Conservation (phyloP, 108 stramenopile species). For the Bacterosira constricta region DNA sequence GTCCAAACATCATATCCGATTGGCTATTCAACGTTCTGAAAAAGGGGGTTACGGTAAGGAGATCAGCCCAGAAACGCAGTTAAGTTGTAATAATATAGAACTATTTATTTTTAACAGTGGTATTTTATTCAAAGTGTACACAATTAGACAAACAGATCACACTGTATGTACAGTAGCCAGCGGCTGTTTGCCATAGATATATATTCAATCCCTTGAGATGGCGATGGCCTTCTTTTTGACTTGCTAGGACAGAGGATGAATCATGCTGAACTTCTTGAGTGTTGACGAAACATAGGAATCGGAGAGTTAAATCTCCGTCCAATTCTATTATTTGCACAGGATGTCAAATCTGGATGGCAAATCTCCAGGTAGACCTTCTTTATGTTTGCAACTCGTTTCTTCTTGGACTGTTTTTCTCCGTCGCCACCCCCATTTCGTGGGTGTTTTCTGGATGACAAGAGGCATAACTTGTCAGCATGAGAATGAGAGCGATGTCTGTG, state of each 20-base stretch:
- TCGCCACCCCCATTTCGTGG: not conserved
- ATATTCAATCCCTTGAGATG: no score
- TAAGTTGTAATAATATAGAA: no score
- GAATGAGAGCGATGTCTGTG: constrained; percentile 17
- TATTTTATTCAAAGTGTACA: no score
- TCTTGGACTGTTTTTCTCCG: constrained; percentile 8
- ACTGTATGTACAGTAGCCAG: no score
- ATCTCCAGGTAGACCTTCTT: constrained; percentile 9
- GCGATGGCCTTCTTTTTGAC: no score
- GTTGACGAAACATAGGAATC: constrained; percentile 3
- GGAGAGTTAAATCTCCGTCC: constrained; percentile 14
- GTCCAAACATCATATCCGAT: no score
- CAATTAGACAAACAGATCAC: no score
- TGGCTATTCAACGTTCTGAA: no score
- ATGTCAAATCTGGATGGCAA: not conserved
- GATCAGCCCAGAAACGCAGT: no score
- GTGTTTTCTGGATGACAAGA: constrained; percentile 12
- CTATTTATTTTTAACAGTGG: no score
- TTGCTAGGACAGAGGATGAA: not conserved
- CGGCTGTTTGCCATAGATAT: no score
- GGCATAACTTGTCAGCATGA: not conserved
- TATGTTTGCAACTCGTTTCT: not conserved
- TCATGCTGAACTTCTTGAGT: not conserved
- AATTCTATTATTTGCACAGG: constrained; percentile 7
- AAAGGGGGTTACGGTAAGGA: no score